Conservation (phyloP, 2,329 filamentous ascomycete genomes). For the Epichloe gansuensis region DNA sequence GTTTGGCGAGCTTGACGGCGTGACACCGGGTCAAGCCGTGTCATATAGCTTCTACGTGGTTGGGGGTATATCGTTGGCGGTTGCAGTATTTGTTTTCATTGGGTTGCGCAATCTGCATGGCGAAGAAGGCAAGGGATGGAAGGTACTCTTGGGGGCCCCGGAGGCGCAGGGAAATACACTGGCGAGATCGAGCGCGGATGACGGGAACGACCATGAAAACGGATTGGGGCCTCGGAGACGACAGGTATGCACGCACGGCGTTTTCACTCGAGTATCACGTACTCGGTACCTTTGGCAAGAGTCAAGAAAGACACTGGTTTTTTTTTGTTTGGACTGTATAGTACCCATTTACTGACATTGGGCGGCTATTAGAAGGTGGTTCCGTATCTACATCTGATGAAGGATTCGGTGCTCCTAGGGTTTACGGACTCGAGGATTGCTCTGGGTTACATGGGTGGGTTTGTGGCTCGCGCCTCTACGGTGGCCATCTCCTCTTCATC, state of each 20-base stretch:
- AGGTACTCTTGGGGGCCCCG: slow-evolving; percentile 36
- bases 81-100: slow-evolving; percentile 65
- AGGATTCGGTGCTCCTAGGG: slow-evolving; percentile 55
- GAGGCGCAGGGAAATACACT: slow-evolving; percentile 14
- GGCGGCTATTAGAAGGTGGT: slow-evolving; percentile 24
- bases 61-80: slow-evolving; percentile 54
- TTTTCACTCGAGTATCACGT: background rate
- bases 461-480: slow-evolving; percentile 86
- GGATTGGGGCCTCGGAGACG: slow-evolving; percentile 11
- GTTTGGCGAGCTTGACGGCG: slow-evolving; percentile 59
- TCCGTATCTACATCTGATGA: slow-evolving; percentile 48
- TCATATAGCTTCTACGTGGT: slow-evolving; percentile 83
- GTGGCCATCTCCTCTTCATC: slow-evolving; percentile 94
- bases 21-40: slow-evolving; percentile 62
- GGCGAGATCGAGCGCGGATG: slow-evolving; percentile 10
- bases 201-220: background rate
- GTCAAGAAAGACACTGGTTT: no score
- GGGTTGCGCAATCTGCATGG: slow-evolving; percentile 59
- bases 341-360: background rate
- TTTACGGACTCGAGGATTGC: slow-evolving; percentile 67
- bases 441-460: slow-evolving; percentile 83
- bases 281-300: no score
- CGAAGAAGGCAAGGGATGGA: slow-evolving; percentile 67
- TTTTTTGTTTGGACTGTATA: background rate
- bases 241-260: slow-evolving; percentile 13